Evolutionary conservation across 2,329 filamentous ascomycete genomes (phyloP), one percentile per base, ranked within the genome.

Genomic region (Leptographium wingfieldii): DNA sequence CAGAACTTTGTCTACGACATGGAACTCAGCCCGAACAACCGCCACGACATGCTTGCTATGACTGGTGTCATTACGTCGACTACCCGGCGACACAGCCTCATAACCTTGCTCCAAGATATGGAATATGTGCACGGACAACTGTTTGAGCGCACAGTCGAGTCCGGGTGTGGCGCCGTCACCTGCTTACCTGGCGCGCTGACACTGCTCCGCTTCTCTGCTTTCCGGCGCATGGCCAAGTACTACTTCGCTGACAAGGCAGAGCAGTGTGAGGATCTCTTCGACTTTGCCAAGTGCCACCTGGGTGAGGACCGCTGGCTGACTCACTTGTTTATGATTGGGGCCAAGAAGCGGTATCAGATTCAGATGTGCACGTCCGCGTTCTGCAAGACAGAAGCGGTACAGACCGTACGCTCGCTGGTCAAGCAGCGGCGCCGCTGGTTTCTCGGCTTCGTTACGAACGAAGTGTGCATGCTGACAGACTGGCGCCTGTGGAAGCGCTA

Each of bases 1-100:
- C 92, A 96, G 70, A 97, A 96, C 72, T 97, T 97, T 73, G 89
- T 97, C 76, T 96, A 94, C 73, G 92, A 97, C 70, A 97, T 97
- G 94, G 91, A 97, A 73, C 78, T 97, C 62, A 96, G 92, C 72
- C 92, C 92, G 0, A 92, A 92, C 59, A 95, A 92, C 74, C 85
- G 88, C 69, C 84, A 86, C 69, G 90, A 95, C 70, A 96, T 96
- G 90, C 79, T 97, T 68, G 92, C 92, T 58, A 96, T 96, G 90
- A 97, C 92, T 16, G 92, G 92, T 38, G 89, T 97, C 68, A 97
- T 97, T 69, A 97, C 92, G 2, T 92, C 91, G 1, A 96, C 92
- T 0, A 96, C 92, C 0, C 83, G 87, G 67, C 94, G 88, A 67
- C 88, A 95, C 71, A 90, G 87, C 65, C 76, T 97, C 60, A 89